Conservation (phyloP, 768 basidiomycete species). For the Neoboletus subvelutipes region DNA sequence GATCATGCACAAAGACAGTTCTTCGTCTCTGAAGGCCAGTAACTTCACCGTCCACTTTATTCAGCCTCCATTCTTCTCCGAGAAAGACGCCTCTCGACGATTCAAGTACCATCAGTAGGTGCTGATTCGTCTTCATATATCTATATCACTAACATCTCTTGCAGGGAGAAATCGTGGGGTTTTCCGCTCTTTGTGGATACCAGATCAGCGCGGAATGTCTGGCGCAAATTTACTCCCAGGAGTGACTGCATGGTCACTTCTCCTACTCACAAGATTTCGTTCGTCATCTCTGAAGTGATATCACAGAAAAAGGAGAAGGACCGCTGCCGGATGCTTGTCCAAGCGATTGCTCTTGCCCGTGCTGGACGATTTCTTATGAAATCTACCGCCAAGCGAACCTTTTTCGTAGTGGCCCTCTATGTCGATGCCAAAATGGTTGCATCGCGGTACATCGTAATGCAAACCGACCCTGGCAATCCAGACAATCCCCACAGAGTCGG, state of each 20-base stretch:
- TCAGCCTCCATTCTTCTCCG: conserved; percentile 11
- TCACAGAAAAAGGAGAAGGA: neutral
- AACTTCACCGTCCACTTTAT: conserved; percentile 14
- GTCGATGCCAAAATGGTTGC: neutral
- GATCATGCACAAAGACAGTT: fast-evolving
- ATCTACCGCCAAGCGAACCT: neutral
- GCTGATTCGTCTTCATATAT: too few relatives aligned
- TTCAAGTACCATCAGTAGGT: conserved; percentile 2
- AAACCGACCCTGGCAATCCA: neutral
- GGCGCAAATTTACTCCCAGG: conserved; percentile 4
- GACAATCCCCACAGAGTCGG: too few relatives aligned
- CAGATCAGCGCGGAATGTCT: neutral
- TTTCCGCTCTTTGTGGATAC: conserved; percentile 13
- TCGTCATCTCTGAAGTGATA: conserved; percentile 14
- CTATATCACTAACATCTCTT: neutral
- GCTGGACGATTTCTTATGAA: neutral
- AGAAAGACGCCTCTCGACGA: neutral
- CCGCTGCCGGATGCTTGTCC: conserved; percentile 12
- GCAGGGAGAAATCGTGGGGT: conserved; percentile 9
- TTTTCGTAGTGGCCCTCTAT: conserved; percentile 19
- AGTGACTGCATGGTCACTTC: conserved; percentile 11
- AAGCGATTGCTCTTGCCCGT: conserved; percentile 5
- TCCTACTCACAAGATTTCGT: neutral
- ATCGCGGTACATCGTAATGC: conserved; percentile 1
- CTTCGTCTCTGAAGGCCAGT: neutral